Evolutionary conservation across 345 rosid genomes (phyloP).

Genomic region (Ceriops decandra): DNA sequence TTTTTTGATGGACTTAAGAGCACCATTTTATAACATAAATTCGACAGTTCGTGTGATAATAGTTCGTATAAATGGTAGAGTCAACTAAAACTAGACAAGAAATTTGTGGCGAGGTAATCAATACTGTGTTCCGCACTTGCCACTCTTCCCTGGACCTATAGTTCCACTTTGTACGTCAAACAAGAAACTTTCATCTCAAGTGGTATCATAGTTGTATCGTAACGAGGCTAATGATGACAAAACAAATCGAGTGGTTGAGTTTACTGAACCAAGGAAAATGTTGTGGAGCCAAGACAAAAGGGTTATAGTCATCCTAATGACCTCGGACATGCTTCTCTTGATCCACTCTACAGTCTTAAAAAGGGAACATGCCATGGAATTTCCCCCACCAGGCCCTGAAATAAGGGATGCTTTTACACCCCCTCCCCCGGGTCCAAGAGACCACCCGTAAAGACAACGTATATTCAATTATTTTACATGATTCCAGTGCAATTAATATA

Average conservation of each 20-base stretch:
- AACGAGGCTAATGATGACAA: too few species aligned
- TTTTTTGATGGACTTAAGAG: not conserved
- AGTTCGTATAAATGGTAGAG: too few species aligned
- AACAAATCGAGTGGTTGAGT: too few species aligned
- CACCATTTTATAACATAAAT: not conserved
- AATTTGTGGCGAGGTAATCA: too few species aligned
- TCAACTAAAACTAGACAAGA: too few species aligned
- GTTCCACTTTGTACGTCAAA: too few species aligned
- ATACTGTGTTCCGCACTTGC: too few species aligned
- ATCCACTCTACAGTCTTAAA: conserved; percentile 14
- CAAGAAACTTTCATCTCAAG: too few species aligned
- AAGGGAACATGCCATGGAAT: conserved; percentile 28
- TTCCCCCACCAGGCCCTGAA: conserved; percentile 36
- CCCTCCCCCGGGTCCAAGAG: not conserved
- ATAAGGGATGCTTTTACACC: conserved; percentile 16
- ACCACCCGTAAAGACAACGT: not conserved
- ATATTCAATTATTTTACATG: too few species aligned
- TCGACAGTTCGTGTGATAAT: too few species aligned
- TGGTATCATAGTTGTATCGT: too few species aligned
- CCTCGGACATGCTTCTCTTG: not conserved
- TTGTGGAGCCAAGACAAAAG: not conserved
- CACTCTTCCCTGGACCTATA: too few species aligned
- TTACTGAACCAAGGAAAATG: not conserved
- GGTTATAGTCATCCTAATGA: not conserved
- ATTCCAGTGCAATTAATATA: not conserved